These are phyloP conservation scores for Mucor circinelloides DNA, from an alignment of 371 early-diverging fungal species.

Conservation along the genomic window DNA sequence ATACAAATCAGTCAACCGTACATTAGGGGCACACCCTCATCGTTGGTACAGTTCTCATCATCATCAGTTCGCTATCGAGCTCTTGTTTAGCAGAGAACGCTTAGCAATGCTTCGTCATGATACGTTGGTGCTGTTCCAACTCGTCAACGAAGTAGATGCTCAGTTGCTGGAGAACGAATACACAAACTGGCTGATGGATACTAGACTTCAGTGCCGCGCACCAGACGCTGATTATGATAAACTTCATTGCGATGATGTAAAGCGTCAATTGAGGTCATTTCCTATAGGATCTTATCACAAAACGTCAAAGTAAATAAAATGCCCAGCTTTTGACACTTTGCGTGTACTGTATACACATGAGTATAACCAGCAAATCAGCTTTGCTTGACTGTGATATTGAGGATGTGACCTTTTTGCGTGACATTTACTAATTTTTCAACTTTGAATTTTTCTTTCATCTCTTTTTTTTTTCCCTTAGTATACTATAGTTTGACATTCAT, in stretches of 20 bases:
- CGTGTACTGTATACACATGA: no score
- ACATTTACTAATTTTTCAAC: background rate
- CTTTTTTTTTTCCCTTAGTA: background rate
- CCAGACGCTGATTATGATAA: slow-evolving; percentile 16
- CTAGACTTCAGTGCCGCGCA: slow-evolving; percentile 42
- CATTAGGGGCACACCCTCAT: slow-evolving; percentile 13
- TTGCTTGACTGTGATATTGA: background rate
- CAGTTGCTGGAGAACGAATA: slow-evolving; percentile 60
- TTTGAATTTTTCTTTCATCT: background rate
- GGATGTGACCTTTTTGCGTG: slow-evolving; percentile 3
- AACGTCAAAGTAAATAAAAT: background rate
- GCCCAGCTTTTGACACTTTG: no score
- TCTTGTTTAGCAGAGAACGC: slow-evolving; percentile 58
- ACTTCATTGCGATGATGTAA: slow-evolving; percentile 26
- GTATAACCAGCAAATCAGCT: no score
- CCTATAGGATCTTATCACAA: slow-evolving; percentile 8
- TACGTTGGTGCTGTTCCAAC: slow-evolving; percentile 56
- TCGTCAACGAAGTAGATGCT: slow-evolving; percentile 58
- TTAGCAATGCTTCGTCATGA: slow-evolving; percentile 62
- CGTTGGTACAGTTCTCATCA: slow-evolving; percentile 45
- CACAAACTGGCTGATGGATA: slow-evolving; percentile 64
- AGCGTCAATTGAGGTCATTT: slow-evolving; percentile 19
- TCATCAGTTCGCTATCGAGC: slow-evolving; percentile 52
- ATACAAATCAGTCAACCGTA: slow-evolving; percentile 14
- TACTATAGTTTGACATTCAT: background rate